Evolutionary conservation across 148 eudicot genomes (phyloP).

Genomic region (Rhododendron molle): DNA sequence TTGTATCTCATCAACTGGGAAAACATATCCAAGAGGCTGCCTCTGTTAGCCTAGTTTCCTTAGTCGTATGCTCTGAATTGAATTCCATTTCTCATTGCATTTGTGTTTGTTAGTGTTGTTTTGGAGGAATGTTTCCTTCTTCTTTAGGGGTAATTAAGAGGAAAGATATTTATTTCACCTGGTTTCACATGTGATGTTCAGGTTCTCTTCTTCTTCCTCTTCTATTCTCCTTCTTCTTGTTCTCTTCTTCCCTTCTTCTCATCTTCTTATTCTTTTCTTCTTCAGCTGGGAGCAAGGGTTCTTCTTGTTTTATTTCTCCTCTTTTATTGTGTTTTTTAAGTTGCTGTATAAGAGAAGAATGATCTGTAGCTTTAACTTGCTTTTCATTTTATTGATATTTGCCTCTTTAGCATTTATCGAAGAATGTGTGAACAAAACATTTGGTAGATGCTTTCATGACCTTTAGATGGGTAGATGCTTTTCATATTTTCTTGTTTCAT

Average conservation of each 20-base stretch:
- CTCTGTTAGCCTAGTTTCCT: background rate
- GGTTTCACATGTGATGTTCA: background rate
- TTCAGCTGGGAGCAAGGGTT: background rate
- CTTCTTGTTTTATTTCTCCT: background rate
- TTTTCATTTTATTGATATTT: background rate
- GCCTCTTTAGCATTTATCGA: background rate
- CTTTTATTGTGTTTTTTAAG: background rate
- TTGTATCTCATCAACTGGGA: background rate
- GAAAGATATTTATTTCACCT: background rate
- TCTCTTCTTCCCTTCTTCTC: background rate
- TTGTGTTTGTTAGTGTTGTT: background rate
- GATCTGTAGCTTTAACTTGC: background rate
- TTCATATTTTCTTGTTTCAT: background rate
- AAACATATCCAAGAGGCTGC: background rate
- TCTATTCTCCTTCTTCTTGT: background rate
- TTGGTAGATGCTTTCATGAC: background rate
- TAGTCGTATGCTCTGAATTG: background rate
- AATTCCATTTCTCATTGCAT: background rate
- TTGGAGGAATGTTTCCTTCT: background rate
- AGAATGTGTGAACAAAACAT: background rate
- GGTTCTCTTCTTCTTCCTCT: background rate
- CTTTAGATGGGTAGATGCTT: background rate
- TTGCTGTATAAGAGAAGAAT: background rate
- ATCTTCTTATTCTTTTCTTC: background rate
- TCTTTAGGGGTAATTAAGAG: background rate